Conservation (phyloP, 495 filamentous ascomycete species). For the Neurospora africana region DNA sequence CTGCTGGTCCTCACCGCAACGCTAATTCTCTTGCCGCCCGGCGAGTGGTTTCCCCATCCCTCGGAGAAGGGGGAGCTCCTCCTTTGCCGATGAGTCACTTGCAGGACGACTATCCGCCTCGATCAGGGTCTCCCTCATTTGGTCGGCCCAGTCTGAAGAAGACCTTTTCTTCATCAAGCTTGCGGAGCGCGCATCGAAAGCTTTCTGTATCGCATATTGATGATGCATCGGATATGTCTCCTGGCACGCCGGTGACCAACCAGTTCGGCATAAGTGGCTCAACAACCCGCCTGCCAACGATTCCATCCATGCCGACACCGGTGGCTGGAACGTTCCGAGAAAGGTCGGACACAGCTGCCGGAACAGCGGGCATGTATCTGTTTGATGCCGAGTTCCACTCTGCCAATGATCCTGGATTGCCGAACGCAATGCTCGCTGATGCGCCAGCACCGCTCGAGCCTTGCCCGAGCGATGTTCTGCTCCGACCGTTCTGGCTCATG, state of each 20-base stretch:
- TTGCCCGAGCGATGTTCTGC: slow-evolving; percentile 74
- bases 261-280: slow-evolving; percentile 46
- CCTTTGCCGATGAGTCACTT: slow-evolving; percentile 20
- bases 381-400: slow-evolving; percentile 81
- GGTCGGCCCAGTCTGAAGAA: slow-evolving; percentile 51
- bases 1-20: slow-evolving; percentile 25
- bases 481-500: slow-evolving; percentile 96
- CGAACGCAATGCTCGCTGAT: slow-evolving; percentile 42
- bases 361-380: slow-evolving; percentile 61
- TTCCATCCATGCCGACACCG: slow-evolving; percentile 63
- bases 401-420: slow-evolving; percentile 54
- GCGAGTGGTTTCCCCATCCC: slow-evolving; percentile 24
- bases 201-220: slow-evolving; percentile 63
- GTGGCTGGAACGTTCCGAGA: slow-evolving; percentile 46
- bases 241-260: slow-evolving; percentile 58
- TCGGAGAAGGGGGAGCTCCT: slow-evolving; percentile 16
- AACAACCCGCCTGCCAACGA: slow-evolving; percentile 29
- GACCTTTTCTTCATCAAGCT: slow-evolving; percentile 67
- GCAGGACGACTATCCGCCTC: slow-evolving; percentile 20
- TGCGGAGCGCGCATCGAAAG: slow-evolving; percentile 56
- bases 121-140: slow-evolving; percentile 29
- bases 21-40: slow-evolving; percentile 18
- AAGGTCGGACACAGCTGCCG: slow-evolving; percentile 34
- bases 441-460: slow-evolving; percentile 75
- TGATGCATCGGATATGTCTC: slow-evolving; percentile 56